These are phyloP conservation scores for Osmanthus fragrans DNA, from an alignment of 257 asterid species.

Conservation along the genomic window DNA sequence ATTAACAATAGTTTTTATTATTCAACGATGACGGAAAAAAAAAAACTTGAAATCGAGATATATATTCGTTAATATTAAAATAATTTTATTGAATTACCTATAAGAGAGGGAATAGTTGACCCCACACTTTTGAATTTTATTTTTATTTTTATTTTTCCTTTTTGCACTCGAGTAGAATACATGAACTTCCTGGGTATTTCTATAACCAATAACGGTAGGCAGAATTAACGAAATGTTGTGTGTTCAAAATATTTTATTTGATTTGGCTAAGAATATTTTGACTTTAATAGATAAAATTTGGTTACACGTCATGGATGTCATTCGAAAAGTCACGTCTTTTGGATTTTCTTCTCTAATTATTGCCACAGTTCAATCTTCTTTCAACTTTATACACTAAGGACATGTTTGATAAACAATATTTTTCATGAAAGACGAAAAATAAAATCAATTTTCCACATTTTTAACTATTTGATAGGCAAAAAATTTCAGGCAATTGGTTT, in stretches of 20 bases:
- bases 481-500: too few species aligned
- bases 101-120: neutral
- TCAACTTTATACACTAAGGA: neutral
- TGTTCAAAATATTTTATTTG: neutral
- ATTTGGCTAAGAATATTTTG: constrained; percentile 1
- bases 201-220: neutral
- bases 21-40: too few species aligned
- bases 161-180: neutral
- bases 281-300: neutral
- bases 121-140: neutral
- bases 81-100: neutral
- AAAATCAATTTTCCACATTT: too few species aligned
- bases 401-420: too few species aligned
- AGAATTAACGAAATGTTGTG: neutral
- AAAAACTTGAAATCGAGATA: neutral
- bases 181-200: neutral
- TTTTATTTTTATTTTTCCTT: too few species aligned
- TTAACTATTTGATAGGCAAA: too few species aligned
- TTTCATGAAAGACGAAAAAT: too few species aligned
- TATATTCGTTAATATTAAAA: too few species aligned
- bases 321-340: neutral
- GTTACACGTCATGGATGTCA: neutral
- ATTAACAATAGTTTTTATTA: too few species aligned
- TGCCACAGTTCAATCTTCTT: neutral
- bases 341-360: neutral